A percentile compares a stretch with the other conserved stretches of the same genome.
These are phyloP conservation scores for Aspergillus sp. DNA, from an alignment of 2,329 filamentous ascomycete species.

Conservation along the genomic window DNA sequence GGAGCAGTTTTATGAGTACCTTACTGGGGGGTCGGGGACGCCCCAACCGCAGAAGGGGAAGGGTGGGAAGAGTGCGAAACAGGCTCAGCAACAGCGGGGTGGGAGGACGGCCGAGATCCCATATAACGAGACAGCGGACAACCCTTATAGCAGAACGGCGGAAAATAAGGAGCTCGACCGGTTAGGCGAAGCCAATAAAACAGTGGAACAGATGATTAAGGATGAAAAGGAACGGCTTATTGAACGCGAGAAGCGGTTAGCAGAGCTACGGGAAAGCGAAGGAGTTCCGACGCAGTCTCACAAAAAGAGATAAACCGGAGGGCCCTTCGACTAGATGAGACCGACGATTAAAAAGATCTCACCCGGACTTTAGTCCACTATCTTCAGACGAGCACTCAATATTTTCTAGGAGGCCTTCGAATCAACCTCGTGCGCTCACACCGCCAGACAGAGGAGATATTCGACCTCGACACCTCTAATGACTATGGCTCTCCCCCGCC, in stretches of 20 bases:
- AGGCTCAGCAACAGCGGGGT: constrained; percentile 48
- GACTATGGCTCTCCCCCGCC: neutral
- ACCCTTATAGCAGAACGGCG: constrained; percentile 72
- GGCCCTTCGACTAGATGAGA: neutral
- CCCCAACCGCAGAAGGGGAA: constrained; percentile 54
- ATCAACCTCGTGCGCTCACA: neutral
- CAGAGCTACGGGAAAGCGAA: constrained; percentile 50
- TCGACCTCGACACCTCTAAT: neutral
- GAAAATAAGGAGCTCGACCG: constrained; percentile 67
- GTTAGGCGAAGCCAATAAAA: constrained; percentile 61
- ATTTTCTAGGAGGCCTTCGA: neutral
- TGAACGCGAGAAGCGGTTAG: constrained; percentile 61
- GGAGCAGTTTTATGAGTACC: constrained; percentile 82
- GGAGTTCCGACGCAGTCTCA: constrained; percentile 35
- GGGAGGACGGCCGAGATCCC: constrained; percentile 76
- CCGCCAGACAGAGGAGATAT: too few species aligned
- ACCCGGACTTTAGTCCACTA: too few species aligned
- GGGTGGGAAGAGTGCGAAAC: constrained; percentile 55
- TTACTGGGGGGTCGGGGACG: constrained; percentile 67
- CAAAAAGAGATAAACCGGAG: constrained; percentile 40
- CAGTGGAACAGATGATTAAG: constrained; percentile 61
- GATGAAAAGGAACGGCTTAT: constrained; percentile 63
- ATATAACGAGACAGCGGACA: constrained; percentile 62
- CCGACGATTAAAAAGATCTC: too few species aligned
- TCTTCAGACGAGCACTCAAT: neutral